Evolutionary conservation across 2,329 filamentous ascomycete genomes (phyloP).

Genomic region (Aschersonia sp.): DNA sequence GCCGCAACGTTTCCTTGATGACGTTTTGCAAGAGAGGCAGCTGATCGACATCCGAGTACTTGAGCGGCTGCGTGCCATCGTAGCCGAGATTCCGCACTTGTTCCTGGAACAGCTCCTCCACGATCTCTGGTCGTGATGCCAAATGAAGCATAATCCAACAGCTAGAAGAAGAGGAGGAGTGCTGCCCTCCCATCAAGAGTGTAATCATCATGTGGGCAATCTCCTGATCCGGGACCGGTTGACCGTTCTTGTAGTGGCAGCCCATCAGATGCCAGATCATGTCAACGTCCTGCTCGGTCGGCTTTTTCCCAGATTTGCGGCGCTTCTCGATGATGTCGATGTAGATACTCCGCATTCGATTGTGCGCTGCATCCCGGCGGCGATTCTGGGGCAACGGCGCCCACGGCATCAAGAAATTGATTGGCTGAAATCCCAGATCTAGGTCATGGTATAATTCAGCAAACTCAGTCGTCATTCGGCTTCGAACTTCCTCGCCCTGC

Average conservation of each 20-base stretch:
- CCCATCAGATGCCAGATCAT: slow-evolving; percentile 75
- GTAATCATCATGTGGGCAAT: slow-evolving; percentile 81
- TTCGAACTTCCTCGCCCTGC: slow-evolving; percentile 63
- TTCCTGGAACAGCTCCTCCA: slow-evolving; percentile 57
- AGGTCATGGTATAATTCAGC: slow-evolving; percentile 68
- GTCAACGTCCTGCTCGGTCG: slow-evolving; percentile 34
- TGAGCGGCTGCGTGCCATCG: slow-evolving; percentile 29
- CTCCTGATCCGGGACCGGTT: slow-evolving; percentile 54
- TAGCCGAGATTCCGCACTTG: slow-evolving; percentile 36
- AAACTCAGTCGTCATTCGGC: slow-evolving; percentile 56
- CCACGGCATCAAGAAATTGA: slow-evolving; percentile 77
- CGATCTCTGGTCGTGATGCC: slow-evolving; percentile 53
- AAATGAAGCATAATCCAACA: slow-evolving; percentile 66
- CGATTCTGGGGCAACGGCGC: slow-evolving; percentile 64
- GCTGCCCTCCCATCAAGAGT: slow-evolving; percentile 71
- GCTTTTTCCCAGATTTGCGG: slow-evolving; percentile 22
- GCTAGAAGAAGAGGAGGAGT: slow-evolving; percentile 64
- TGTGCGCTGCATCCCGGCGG: slow-evolving; percentile 54
- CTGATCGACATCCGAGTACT: slow-evolving; percentile 43
- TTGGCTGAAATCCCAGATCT: slow-evolving; percentile 58
- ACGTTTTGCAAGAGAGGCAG: slow-evolving; percentile 48
- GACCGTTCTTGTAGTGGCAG: slow-evolving; percentile 62
- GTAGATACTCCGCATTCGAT: slow-evolving; percentile 57
- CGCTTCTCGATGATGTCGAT: slow-evolving; percentile 55
- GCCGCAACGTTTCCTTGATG: slow-evolving; percentile 57